Percentiles rank a stretch among this genome's conserved stretches.
These are phyloP conservation scores for Avicennia marina DNA, from an alignment of 257 asterid species.

Conservation along the genomic window DNA sequence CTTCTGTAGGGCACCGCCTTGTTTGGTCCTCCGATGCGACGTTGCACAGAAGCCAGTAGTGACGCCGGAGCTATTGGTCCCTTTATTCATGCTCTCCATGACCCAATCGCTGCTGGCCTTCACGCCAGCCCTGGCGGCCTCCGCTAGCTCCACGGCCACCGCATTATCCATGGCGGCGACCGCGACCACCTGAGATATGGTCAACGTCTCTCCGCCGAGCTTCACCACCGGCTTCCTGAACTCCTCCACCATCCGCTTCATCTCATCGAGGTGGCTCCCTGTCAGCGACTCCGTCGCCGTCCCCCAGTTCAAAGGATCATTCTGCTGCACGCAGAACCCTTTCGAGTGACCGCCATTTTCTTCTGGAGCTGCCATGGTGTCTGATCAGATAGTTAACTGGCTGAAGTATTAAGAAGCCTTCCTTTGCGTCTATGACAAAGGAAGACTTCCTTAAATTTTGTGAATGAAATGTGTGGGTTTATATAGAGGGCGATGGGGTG, in stretches of 20 bases:
- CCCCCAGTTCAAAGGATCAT: conserved; percentile 28
- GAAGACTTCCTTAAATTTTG: too few species aligned
- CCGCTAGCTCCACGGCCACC: conserved; percentile 23
- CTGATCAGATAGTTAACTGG: too few species aligned
- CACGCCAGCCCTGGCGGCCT: conserved; percentile 21
- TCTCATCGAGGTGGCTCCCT: conserved; percentile 21
- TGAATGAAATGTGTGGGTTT: too few species aligned
- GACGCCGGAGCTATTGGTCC: conserved; percentile 28
- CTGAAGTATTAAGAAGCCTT: too few species aligned
- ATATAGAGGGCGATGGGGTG: too few species aligned
- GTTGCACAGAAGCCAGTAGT: conserved; percentile 30
- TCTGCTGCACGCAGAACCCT: too few species aligned
- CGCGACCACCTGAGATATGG: conserved; percentile 25
- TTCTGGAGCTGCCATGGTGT: too few species aligned
- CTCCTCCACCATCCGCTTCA: conserved; percentile 24
- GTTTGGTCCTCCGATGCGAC: conserved; percentile 25
- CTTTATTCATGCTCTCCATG: conserved; percentile 26
- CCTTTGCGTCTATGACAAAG: too few species aligned
- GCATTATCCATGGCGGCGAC: conserved; percentile 16
- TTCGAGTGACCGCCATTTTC: too few species aligned
- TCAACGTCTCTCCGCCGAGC: conserved; percentile 20
- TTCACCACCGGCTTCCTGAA: conserved; percentile 19
- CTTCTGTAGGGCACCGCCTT: conserved; percentile 27
- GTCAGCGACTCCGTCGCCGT: conserved; percentile 19
- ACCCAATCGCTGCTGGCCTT: conserved; percentile 31